These are phyloP conservation scores for Rusavskia elegans DNA, from an alignment of 495 filamentous ascomycete genomes.

Conservation along the genomic window DNA sequence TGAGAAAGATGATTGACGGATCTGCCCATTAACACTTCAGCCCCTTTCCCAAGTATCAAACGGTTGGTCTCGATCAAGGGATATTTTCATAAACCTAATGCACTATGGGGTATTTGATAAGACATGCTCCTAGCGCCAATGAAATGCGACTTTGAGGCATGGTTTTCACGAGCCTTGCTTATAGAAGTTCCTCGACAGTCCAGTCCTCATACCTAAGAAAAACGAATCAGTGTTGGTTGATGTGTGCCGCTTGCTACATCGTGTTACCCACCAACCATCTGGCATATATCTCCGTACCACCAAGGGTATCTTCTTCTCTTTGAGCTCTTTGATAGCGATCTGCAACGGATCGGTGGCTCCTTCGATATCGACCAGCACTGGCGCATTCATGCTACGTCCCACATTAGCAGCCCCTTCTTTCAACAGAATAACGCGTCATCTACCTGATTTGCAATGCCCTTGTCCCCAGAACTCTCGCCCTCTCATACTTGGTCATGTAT, in stretches of 20 bases:
- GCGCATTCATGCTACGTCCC: conserved; percentile 68
- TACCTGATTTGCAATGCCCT: conserved; percentile 92
- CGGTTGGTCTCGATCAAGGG: neutral
- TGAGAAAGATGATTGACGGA: too few species aligned
- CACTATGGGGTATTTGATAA: neutral
- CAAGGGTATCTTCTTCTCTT: conserved; percentile 95
- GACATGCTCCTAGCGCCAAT: neutral
- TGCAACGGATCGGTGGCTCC: conserved; percentile 95
- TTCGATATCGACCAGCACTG: conserved; percentile 89
- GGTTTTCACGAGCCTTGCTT: neutral
- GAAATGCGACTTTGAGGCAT: neutral
- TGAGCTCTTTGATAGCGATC: conserved; percentile 91
- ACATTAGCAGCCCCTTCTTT: neutral
- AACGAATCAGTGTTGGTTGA: conserved; percentile 1
- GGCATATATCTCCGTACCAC: conserved; percentile 90
- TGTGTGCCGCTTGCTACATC: neutral
- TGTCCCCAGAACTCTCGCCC: conserved; percentile 81
- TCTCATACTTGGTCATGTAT: conserved; percentile 99
- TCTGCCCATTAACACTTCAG: too few species aligned
- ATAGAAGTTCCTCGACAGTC: conserved; percentile 90
- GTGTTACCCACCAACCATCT: conserved; percentile 74
- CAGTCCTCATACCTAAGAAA: conserved; percentile 83
- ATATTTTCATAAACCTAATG: neutral
- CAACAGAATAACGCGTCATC: conserved; percentile 12
- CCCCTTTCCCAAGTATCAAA: too few species aligned